Conservation (phyloP, 2,329 filamentous ascomycete genomes). For the Aspergillus oerlinghausenensis region DNA sequence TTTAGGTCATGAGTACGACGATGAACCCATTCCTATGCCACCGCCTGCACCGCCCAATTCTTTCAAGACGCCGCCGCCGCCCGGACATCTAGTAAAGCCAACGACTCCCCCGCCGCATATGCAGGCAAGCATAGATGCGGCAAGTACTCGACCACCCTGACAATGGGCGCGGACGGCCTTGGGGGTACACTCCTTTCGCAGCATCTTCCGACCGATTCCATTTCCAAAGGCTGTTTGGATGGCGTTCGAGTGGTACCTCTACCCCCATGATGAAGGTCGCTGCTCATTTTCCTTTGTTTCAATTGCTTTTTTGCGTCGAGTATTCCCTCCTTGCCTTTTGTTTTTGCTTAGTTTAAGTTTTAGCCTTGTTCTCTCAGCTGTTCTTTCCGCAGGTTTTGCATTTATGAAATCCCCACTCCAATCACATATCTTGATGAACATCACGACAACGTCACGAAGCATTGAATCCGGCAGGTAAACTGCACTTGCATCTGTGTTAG, state of each 20-base stretch:
- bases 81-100: slow-evolving; percentile 48
- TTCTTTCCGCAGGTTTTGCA: slow-evolving; percentile 9
- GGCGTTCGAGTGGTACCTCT: not conserved
- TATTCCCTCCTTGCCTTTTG: slow-evolving; percentile 3
- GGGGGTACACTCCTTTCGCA: not conserved
- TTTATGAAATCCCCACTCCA: slow-evolving; percentile 19
- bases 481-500: not conserved
- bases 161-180: not conserved
- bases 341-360: slow-evolving; percentile 1
- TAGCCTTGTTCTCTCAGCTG: slow-evolving; percentile 4
- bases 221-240: not conserved
- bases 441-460: slow-evolving; percentile 12
- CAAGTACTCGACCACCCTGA: slow-evolving; percentile 30
- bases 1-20: slow-evolving; percentile 47
- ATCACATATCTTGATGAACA: slow-evolving; percentile 11
- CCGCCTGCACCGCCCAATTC: slow-evolving; percentile 50
- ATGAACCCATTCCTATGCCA: slow-evolving; percentile 41
- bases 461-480: slow-evolving; percentile 4
- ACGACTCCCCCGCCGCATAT: slow-evolving; percentile 13
- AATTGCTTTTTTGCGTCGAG: not conserved
- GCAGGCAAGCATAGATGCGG: slow-evolving; percentile 25
- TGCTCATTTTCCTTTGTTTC: not conserved
- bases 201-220: not conserved
- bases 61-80: slow-evolving; percentile 64
- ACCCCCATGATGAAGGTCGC: not conserved